Evolutionary conservation across 1,284 basidiomycete species (phyloP).

Genomic region (Pterulicium gracile): DNA sequence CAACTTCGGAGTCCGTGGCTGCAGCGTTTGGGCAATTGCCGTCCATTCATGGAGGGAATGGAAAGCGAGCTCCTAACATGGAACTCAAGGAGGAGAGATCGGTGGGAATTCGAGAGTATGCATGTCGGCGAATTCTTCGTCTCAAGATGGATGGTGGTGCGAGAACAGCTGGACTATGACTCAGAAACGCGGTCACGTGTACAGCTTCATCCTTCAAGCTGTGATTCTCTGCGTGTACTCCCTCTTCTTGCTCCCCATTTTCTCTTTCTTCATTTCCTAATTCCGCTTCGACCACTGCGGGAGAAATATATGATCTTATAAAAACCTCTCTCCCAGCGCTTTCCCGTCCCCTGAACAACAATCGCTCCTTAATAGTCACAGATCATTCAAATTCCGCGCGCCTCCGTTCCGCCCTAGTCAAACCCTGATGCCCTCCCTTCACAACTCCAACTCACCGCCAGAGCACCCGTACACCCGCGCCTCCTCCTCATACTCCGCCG

Average conservation of each 20-base stretch:
- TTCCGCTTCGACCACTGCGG: neutral
- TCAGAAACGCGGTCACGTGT: too few species aligned
- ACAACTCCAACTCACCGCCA: constrained; percentile 8
- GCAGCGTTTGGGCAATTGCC: too few species aligned
- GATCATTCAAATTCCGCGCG: neutral
- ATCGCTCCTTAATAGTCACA: neutral
- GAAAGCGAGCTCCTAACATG: too few species aligned
- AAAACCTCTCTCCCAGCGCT: neutral
- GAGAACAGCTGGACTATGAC: too few species aligned
- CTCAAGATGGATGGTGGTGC: too few species aligned
- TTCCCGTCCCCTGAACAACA: neutral
- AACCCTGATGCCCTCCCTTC: neutral
- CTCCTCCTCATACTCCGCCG: constrained; percentile 9
- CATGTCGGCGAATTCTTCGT: too few species aligned
- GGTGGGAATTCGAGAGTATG: too few species aligned
- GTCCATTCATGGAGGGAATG: too few species aligned
- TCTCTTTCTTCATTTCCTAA: neutral
- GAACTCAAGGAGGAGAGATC: too few species aligned
- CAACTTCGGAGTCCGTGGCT: too few species aligned
- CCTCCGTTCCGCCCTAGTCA: neutral
- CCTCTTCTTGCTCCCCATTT: neutral
- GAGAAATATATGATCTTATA: neutral
- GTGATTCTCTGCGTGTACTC: neutral
- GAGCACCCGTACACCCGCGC: constrained; percentile 9
- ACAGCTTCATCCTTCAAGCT: too few species aligned